Percentiles rank a stretch among this genome's conserved stretches.
Evolutionary conservation across 306 rosid genomes (phyloP).

Genomic region (Rubus parviflorus): DNA sequence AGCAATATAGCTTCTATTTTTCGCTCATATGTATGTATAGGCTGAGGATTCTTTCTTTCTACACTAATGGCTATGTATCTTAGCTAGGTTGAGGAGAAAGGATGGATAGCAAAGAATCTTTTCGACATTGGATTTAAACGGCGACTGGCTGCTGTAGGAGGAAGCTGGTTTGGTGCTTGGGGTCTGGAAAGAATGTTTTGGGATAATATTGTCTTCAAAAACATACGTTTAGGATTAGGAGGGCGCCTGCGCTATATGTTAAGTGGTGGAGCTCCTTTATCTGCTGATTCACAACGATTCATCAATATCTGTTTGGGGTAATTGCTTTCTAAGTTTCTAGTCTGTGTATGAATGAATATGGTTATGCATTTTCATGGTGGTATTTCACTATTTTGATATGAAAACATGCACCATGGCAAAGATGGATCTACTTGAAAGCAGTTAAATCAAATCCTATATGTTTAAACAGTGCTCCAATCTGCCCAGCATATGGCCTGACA

Average conservation of each 20-base stretch:
- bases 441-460: neutral
- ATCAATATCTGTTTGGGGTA: constrained; percentile 91
- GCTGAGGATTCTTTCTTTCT: constrained; percentile 5
- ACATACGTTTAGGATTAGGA: constrained; percentile 61
- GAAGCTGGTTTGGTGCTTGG: constrained; percentile 98
- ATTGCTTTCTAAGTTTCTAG: constrained; percentile 10
- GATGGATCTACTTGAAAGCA: neutral
- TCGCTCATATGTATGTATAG: neutral
- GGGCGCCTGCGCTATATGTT: constrained; percentile 67
- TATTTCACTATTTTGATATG: no score
- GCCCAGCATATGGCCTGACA: constrained; percentile 91
- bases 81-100: constrained; percentile 67
- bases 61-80: constrained; percentile 3
- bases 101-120: constrained; percentile 60
- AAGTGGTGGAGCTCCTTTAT: constrained; percentile 91
- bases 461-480: constrained; percentile 65
- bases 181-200: constrained; percentile 73
- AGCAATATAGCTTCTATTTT: neutral
- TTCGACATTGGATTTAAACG: constrained; percentile 62
- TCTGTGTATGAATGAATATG: neutral
- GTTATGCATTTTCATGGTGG: neutral
- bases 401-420: neutral
- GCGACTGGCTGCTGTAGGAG: constrained; percentile 63
- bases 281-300: constrained; percentile 71
- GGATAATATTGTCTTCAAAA: constrained; percentile 62